Evolutionary conservation across 2,329 filamentous ascomycete genomes (phyloP).

Genomic region (Tolypocladium sp.): DNA sequence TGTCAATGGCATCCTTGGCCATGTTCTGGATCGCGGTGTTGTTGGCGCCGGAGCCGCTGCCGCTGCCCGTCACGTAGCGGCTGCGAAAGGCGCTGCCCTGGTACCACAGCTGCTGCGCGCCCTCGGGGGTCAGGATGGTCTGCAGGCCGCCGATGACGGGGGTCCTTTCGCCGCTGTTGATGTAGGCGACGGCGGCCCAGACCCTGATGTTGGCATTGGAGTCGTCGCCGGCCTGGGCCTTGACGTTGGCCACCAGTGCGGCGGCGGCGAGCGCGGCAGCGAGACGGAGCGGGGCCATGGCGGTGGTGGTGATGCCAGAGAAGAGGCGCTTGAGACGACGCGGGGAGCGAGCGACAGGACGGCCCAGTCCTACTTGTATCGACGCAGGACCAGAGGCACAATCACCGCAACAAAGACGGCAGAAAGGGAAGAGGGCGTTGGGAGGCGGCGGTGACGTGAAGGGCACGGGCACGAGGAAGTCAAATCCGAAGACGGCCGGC

Average conservation of each 20-base stretch:
- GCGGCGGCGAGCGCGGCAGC: constrained; percentile 5
- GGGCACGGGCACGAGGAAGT: neutral
- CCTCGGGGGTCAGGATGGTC: constrained; percentile 38
- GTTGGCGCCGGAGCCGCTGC: constrained; percentile 10
- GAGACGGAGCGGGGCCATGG: constrained; percentile 11
- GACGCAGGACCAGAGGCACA: neutral
- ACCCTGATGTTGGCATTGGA: constrained; percentile 25
- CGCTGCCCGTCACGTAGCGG: constrained; percentile 33
- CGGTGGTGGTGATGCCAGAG: neutral
- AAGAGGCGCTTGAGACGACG: neutral
- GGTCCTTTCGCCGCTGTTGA: constrained; percentile 45
- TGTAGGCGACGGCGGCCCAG: constrained; percentile 39
- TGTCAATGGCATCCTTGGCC: constrained; percentile 34
- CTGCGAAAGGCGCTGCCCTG: constrained; percentile 39
- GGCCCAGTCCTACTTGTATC: neutral
- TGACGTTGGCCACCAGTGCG: constrained; percentile 11
- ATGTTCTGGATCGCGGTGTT: constrained; percentile 31
- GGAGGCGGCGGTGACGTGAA: neutral
- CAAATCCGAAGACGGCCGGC: neutral
- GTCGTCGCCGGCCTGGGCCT: constrained; percentile 20
- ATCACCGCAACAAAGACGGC: neutral
- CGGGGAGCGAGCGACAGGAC: neutral
- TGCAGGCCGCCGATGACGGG: constrained; percentile 23
- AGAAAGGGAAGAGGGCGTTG: neutral
- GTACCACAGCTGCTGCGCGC: constrained; percentile 40